Conservation (phyloP, 2,329 filamentous ascomycete genomes). For the Thelonectria discophora region DNA sequence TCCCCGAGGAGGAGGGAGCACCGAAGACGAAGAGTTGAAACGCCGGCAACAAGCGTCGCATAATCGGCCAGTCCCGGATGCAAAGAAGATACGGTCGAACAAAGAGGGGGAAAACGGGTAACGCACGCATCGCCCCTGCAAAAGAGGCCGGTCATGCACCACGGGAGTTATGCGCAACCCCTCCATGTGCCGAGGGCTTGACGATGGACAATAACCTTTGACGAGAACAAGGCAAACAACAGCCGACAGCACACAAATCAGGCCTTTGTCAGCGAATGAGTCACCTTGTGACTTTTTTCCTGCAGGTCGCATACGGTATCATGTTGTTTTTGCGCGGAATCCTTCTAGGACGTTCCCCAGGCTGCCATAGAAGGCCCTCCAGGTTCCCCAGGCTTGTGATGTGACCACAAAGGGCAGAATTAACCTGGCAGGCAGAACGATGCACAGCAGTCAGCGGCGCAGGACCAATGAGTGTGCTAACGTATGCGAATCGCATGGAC, state of each 20-base stretch:
- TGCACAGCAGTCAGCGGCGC: conserved; percentile 2
- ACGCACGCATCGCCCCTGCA: conserved; percentile 15
- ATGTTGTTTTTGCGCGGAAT: conserved; percentile 24
- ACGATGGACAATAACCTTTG: conserved; percentile 30
- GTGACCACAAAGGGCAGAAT: conserved; percentile 37
- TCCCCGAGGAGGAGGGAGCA: not conserved
- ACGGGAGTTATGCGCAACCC: conserved; percentile 35
- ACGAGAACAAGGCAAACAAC: conserved; percentile 25
- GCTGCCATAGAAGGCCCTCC: conserved; percentile 30
- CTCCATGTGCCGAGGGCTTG: conserved; percentile 39
- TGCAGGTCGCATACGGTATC: conserved; percentile 1
- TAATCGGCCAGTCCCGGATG: conserved; percentile 34
- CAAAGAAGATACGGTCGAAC: conserved; percentile 35
- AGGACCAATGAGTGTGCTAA: conserved; percentile 6
- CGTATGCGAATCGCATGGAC: conserved; percentile 14
- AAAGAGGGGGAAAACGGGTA: conserved; percentile 29
- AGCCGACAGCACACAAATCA: conserved; percentile 23
- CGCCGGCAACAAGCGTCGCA: conserved; percentile 6
- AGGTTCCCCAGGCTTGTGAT: conserved; percentile 26
- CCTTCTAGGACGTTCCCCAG: conserved; percentile 31
- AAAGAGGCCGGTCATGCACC: conserved; percentile 27
- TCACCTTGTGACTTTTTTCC: conserved; percentile 30
- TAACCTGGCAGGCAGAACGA: conserved; percentile 19
- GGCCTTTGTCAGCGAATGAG: conserved; percentile 35
- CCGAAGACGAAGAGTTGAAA: not conserved